Base-by-base conservation (phyloP, 2,329 filamentous ascomycete species). In the Nemania sp. region DNA sequence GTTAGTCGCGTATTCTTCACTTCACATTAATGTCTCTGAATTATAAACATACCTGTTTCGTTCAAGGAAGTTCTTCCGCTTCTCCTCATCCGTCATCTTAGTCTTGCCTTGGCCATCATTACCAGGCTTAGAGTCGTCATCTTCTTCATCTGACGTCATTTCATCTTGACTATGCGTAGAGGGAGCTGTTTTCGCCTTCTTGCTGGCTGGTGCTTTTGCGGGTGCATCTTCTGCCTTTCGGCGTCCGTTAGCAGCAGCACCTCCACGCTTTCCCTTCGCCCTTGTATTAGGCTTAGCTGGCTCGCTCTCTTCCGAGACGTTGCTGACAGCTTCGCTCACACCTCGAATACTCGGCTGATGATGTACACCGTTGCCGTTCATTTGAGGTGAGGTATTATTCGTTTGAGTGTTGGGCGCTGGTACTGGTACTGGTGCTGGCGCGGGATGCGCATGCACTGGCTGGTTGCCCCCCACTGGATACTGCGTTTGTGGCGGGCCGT, bases 31-130 rank as follows among this genome's bases (percentile, higher is more conserved):
- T 18, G 0, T 5, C n/a, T 11, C 29, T 6, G 24, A 11, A 20
- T 29, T 55, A 82, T 89, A 5, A n/a, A 62, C 70, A 76, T 89
- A 97, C 95, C 95, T 90, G 80, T 99, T 99, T 29, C 96, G 88
- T 78, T 99, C 96, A 2, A 99, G 85, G 80, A 99, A 99, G 79
- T 98, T 99, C 83, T 97, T 97, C 49, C 96, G 88, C 85, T 99
- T 99, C 83, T 99, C 96, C 77, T 98, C 96, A 64, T 98, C 96
- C 0, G 94, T 98, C 93, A 98, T 97, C 84, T 97, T 98, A 0
- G 80, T 77, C 79, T 90, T 92, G 3, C 29, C 29, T 74, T 91
- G 88, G 47, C 85, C 83, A 55, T 88, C 84, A 32, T 85, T 86
- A 22, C 62, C 55, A 5, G 88, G 85, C 57, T 88, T 86, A 54